Conservation (phyloP, 2,329 filamentous ascomycete species). For the Colletotrichum orchidophilum region DNA sequence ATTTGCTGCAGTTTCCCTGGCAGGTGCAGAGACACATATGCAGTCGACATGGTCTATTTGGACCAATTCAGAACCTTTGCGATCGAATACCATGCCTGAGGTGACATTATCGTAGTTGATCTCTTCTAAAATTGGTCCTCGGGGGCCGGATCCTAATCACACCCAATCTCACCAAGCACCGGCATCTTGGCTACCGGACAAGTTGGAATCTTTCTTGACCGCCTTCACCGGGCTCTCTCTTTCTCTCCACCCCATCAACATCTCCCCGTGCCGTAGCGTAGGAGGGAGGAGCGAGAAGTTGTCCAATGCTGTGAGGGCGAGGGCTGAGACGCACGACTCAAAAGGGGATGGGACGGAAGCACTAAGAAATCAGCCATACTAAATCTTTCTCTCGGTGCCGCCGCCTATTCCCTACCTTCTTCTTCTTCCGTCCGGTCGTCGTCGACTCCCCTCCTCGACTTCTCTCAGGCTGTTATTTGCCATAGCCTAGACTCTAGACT, state of each 20-base stretch:
- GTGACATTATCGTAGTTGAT: not conserved
- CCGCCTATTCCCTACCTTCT: conserved; percentile 1
- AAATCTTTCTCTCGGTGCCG: not conserved
- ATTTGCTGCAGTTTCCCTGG: not conserved
- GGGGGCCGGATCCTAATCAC: conserved; percentile 4
- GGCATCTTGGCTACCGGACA: too few species aligned
- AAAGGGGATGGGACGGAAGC: conserved; percentile 8
- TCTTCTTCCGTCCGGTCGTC: not conserved
- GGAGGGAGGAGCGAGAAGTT: not conserved
- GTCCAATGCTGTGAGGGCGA: not conserved
- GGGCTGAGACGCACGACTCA: conserved; percentile 16
- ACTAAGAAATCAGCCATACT: conserved; percentile 9
- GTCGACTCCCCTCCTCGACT: not conserved
- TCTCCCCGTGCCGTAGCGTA: not conserved
- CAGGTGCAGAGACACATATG: not conserved
- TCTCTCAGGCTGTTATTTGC: too few species aligned
- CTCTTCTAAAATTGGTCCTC: not conserved
- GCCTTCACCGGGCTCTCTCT: not conserved
- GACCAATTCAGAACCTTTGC: not conserved
- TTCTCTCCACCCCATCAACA: conserved; percentile 5
- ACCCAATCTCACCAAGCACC: not conserved
- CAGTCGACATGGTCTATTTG: conserved; percentile 4
- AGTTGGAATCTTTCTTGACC: not conserved
- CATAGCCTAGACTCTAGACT: not conserved
- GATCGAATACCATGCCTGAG: not conserved